Evolutionary conservation across 768 basidiomycete species (phyloP), one percentile per base, ranked within the genome.

Genomic region (Tephrocybe sp.): DNA sequence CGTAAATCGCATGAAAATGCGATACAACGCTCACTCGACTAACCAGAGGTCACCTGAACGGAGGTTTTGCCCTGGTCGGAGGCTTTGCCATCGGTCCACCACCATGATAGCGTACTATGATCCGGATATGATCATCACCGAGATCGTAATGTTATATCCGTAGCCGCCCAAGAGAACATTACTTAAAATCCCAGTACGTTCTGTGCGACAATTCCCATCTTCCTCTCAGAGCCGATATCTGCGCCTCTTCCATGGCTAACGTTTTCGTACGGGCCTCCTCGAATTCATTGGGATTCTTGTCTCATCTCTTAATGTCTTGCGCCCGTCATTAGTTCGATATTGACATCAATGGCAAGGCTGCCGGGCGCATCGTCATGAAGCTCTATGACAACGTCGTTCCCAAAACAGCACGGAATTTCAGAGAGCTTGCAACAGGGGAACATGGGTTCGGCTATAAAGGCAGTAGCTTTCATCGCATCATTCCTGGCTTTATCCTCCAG

Each of bases 381-480:
- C 80, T 95, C 32, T 92, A 78, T 68, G 89, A 92, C 67, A 79
- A 86, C 49, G 74, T 80, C 11, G 89, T 90, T n/a, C 92, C 92
- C 47, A 80, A 79, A 67, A 93, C 92, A 8, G 69, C 87, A 2
- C 69, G 68, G 35, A 92, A 92, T 72, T 94, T 93, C 71, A 84
- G 91, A 36, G 84, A 87, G 62, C 75, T 94, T 37, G 82, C 84
- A 2, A 81, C 83, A 4, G 82, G 81, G 9, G 69, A 79, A 58
- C 74, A 81, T 54, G 80, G 83, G 16, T 84, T 85, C 58, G 89
- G 87, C 7, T 96, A 93, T 69, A 68, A 78, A 36, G 79, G 76
- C 3, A 82, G 82, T 47, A 48, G 49, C 2, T 87, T 93, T 72
- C 89, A 93, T 63, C 78, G 84, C 42, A 73, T 88, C 58, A 87